Conservation (phyloP, 2,329 filamentous ascomycete genomes). For the Aureobasidium uvarum region DNA sequence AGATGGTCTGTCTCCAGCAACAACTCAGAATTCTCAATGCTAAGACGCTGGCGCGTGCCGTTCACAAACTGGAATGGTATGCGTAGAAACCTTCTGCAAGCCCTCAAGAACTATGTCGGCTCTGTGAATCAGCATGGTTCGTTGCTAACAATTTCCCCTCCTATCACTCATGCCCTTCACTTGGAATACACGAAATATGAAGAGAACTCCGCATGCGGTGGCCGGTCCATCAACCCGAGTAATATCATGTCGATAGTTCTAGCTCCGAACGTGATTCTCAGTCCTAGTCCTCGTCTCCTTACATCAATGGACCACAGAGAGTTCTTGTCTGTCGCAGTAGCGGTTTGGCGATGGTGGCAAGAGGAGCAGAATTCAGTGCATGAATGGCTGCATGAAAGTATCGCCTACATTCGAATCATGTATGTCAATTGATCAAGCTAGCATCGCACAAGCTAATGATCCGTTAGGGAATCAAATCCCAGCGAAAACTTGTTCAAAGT, state of each 20-base stretch:
- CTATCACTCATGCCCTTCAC: neutral
- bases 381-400: neutral
- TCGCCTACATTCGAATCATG: neutral
- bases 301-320: too few species aligned
- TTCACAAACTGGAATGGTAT: neutral
- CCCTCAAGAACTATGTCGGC: neutral
- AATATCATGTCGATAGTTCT: neutral
- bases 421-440: neutral
- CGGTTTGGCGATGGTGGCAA: constrained; percentile 4
- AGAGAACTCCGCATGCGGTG: neutral
- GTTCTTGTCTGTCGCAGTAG: neutral
- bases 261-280: neutral
- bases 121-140: neutral
- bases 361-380: too few species aligned
- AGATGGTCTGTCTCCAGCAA: neutral
- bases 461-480: neutral
- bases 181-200: too few species aligned
- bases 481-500: neutral
- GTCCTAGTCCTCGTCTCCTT: neutral
- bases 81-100: neutral
- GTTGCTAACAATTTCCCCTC: neutral
- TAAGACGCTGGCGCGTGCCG: too few species aligned
- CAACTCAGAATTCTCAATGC: neutral
- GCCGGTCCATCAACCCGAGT: too few species aligned
- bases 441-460: neutral